Percentiles rank a stretch among this genome's conserved stretches.
These are phyloP conservation scores for Candida quercuum DNA, from an alignment of 805 yeast genomes.

Conservation along the genomic window DNA sequence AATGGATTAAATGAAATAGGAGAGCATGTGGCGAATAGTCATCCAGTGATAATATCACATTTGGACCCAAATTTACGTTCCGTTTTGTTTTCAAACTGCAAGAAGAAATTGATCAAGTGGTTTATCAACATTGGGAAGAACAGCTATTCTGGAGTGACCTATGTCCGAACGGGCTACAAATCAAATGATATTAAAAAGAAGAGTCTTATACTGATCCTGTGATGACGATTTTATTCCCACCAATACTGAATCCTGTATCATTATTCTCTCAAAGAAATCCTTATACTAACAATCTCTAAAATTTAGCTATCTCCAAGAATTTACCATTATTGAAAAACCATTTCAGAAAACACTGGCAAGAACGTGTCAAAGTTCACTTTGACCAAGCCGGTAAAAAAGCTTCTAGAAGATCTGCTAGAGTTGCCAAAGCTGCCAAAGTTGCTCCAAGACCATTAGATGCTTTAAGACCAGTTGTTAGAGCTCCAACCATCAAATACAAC, in stretches of 20 bases:
- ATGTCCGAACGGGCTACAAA: too few relatives aligned
- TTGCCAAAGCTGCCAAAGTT: slow-evolving; percentile 84
- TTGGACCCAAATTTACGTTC: background rate
- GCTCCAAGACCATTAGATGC: slow-evolving; percentile 98
- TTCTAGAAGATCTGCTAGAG: slow-evolving; percentile 93
- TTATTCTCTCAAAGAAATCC: background rate
- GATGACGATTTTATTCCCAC: too few relatives aligned
- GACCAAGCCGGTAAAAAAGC: slow-evolving; percentile 99
- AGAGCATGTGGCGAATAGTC: background rate
- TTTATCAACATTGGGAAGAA: too few relatives aligned
- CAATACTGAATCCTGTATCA: too few relatives aligned
- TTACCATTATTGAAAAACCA: slow-evolving; percentile 98
- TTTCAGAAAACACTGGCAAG: slow-evolving; percentile 99
- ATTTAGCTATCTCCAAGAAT: slow-evolving; percentile 93
- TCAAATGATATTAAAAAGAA: too few relatives aligned
- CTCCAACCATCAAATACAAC: slow-evolving; percentile 98
- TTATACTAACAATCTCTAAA: slow-evolving; percentile 13
- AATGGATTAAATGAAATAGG: background rate
- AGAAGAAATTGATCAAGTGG: too few relatives aligned
- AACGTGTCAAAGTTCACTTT: slow-evolving; percentile 98
- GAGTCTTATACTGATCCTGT: too few relatives aligned
- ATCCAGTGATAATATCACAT: background rate
- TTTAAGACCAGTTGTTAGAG: slow-evolving; percentile 97
- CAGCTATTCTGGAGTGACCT: too few relatives aligned
- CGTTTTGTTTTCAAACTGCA: too few relatives aligned